Evolutionary conservation across 73 alveolate genomes (phyloP).

Genomic region (Uronychia binucleata): DNA sequence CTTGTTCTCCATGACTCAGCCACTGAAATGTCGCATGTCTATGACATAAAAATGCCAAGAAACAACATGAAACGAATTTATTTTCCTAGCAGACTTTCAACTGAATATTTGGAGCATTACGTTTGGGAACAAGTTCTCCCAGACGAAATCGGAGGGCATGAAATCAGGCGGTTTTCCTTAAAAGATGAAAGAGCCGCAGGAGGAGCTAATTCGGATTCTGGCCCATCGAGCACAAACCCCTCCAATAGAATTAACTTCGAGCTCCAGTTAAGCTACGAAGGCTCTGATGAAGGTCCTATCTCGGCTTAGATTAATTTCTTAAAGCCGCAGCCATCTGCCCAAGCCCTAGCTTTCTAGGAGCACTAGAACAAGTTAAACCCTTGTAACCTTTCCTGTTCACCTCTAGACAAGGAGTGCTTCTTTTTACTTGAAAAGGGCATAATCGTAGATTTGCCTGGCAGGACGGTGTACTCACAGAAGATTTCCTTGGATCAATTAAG

Average conservation of each 20-base stretch:
- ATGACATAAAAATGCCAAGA: background rate
- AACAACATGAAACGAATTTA: background rate
- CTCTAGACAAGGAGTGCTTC: background rate
- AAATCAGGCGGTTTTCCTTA: background rate
- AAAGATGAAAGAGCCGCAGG: background rate
- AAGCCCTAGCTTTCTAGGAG: background rate
- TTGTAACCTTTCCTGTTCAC: background rate
- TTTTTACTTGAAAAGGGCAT: background rate
- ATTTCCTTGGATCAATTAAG: background rate
- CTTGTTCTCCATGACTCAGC: background rate
- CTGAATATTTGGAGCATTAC: background rate
- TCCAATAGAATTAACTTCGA: background rate
- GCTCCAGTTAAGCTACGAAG: background rate
- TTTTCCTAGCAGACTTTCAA: background rate
- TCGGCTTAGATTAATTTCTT: background rate
- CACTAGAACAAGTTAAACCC: background rate
- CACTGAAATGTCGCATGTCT: background rate
- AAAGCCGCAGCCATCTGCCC: too few species aligned
- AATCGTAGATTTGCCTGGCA: background rate
- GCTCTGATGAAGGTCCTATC: background rate
- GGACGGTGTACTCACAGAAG: background rate
- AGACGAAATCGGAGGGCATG: background rate
- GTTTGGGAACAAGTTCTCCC: background rate
- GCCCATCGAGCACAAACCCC: background rate
- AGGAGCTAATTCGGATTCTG: background rate